phyloP scores from a whole-genome alignment of 2,329 filamentous ascomycete species.

The Ceratocystis lukuohia region DNA sequence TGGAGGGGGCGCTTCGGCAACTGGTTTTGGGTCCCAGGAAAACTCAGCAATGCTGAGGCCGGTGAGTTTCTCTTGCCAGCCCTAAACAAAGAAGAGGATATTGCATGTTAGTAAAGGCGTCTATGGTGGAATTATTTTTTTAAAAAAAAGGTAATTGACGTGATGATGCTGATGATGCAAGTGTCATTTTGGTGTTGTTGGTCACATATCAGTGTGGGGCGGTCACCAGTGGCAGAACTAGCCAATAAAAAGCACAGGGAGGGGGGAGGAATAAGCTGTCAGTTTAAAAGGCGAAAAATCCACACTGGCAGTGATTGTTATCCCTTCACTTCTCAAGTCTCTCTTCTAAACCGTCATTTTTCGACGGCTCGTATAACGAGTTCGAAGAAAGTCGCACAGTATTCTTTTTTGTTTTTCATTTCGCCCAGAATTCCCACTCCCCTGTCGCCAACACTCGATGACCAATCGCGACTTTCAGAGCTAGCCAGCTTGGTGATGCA shows the following conservation, averaged over 20 bases:
- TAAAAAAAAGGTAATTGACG: background rate
- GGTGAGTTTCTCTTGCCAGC: slow-evolving; percentile 87
- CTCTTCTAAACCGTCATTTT: background rate
- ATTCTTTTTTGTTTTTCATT: background rate
- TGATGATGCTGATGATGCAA: background rate
- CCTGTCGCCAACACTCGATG: background rate
- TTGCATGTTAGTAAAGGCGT: background rate
- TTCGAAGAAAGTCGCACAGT: too few relatives aligned
- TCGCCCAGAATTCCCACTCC: background rate
- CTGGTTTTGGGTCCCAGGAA: slow-evolving; percentile 85
- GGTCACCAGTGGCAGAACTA: slow-evolving; percentile 11
- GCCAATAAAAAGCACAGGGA: slow-evolving; percentile 12
- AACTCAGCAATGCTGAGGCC: slow-evolving; percentile 74
- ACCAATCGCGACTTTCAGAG: background rate
- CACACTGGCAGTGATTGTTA: slow-evolving; percentile 10
- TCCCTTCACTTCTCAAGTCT: slow-evolving; percentile 13
- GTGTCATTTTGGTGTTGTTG: background rate
- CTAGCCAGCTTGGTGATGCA: background rate
- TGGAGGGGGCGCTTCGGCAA: slow-evolving; percentile 26
- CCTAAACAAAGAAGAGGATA: slow-evolving; percentile 36
- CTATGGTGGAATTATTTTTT: background rate
- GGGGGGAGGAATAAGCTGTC: slow-evolving; percentile 5
- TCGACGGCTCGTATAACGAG: background rate
- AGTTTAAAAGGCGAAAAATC: slow-evolving; percentile 18
- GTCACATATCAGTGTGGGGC: slow-evolving; percentile 12